A percentile compares a stretch with the other conserved stretches of the same genome.
Conservation (phyloP, 192 early-diverging fungal species). For the Podila clonocystis region DNA sequence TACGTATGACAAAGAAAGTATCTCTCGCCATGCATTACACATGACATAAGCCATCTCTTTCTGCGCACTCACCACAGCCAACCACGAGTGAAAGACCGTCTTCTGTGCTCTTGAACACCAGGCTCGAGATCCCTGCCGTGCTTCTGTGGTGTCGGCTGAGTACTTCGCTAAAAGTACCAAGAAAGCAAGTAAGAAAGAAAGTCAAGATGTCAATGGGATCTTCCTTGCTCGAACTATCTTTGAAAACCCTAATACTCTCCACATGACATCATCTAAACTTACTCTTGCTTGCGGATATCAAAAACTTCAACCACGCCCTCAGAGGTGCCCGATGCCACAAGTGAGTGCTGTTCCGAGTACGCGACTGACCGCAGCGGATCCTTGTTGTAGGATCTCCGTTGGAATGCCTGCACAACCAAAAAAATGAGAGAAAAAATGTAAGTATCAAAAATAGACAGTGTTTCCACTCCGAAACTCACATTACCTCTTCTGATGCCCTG, state of each 20-base stretch:
- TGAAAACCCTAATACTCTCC: background rate
- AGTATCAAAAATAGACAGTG: background rate
- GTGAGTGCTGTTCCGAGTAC: conserved; percentile 42
- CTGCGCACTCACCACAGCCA: conserved; percentile 24
- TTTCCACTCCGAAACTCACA: background rate
- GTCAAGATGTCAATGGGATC: background rate
- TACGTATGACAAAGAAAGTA: background rate
- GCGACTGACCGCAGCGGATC: conserved; percentile 41
- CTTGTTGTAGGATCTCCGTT: conserved; percentile 36
- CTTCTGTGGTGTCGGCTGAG: conserved; percentile 38
- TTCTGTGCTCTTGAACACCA: conserved; percentile 8
- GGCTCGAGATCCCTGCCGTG: conserved; percentile 37
- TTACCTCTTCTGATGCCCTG: conserved; percentile 59
- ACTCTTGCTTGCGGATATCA: conserved; percentile 54
- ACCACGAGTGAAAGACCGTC: conserved; percentile 23
- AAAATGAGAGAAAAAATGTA: background rate
- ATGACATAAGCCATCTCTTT: background rate
- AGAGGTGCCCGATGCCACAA: conserved; percentile 51
- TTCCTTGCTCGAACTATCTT: background rate
- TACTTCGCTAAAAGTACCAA: conserved; percentile 9
- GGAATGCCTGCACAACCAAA: conserved; percentile 45
- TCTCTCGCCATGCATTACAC: background rate
- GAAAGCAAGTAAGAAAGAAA: background rate
- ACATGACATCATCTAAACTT: conserved; percentile 12
- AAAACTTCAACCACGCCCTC: conserved; percentile 60